Conservation (phyloP, 2,329 filamentous ascomycete genomes). For the Fusarium pseudograminearum region DNA sequence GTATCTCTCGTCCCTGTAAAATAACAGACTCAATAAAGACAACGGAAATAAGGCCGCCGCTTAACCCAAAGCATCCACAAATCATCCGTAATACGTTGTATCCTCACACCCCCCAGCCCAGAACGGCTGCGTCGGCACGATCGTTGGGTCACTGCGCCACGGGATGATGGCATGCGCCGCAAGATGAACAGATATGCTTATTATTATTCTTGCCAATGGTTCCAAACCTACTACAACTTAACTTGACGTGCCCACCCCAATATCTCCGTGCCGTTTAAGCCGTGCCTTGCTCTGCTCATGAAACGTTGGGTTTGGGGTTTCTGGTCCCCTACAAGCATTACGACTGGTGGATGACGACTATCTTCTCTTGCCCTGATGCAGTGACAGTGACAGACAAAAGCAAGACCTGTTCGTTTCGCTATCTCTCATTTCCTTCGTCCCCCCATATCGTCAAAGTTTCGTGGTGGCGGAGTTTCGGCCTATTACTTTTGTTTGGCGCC, state of each 20-base stretch:
- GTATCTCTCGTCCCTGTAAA: not conserved
- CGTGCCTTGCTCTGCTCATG: conserved; percentile 22
- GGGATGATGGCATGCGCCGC: conserved; percentile 47
- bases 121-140: conserved; percentile 48
- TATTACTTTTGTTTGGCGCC: conserved; percentile 38
- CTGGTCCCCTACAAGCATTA: conserved; percentile 2
- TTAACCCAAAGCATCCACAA: not conserved
- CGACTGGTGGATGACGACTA: conserved; percentile 18
- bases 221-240: conserved; percentile 13
- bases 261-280: conserved; percentile 33
- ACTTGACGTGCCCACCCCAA: conserved; percentile 5
- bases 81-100: not conserved
- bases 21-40: not conserved
- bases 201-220: conserved; percentile 32
- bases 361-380: not conserved
- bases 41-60: conserved; percentile 33
- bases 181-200: conserved; percentile 50
- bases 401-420: not conserved
- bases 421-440: not conserved
- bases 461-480: conserved; percentile 40
- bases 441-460: conserved; percentile 15
- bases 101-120: conserved; percentile 26
- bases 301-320: conserved; percentile 22
- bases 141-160: conserved; percentile 43
- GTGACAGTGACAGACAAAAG: not conserved